Conservation (phyloP, 139 green algal species). For the Chlorella sp. region DNA sequence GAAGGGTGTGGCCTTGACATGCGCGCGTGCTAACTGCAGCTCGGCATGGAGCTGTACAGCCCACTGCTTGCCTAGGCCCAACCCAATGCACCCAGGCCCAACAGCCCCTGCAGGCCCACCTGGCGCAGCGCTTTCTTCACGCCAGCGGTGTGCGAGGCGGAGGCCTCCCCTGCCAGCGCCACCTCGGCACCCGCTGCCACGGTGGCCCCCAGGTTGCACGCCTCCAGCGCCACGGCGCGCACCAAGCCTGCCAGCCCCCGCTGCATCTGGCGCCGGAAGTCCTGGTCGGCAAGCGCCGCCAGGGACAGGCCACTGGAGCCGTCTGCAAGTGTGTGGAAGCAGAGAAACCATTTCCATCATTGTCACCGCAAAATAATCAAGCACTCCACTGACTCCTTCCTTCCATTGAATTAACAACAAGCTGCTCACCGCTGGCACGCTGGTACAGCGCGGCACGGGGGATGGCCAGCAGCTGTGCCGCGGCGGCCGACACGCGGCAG, state of each 20-base stretch:
- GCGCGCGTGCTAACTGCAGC: too few species aligned
- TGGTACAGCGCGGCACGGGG: constrained; percentile 44
- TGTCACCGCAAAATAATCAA: too few species aligned
- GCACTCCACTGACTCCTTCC: too few species aligned
- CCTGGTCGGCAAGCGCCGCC: background rate
- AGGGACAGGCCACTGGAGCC: background rate
- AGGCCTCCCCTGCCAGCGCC: constrained; percentile 45
- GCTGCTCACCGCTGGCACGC: background rate
- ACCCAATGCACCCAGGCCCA: too few species aligned
- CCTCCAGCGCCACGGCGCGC: constrained; percentile 52
- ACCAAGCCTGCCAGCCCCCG: constrained; percentile 51
- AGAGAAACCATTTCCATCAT: too few species aligned
- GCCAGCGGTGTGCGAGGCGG: constrained; percentile 14
- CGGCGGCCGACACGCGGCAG: constrained; percentile 53
- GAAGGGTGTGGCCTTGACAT: too few species aligned
- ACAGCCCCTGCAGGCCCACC: background rate
- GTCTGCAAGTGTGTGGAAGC: too few species aligned
- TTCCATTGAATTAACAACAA: too few species aligned
- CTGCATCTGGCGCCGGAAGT: constrained; percentile 45
- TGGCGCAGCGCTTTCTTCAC: constrained; percentile 16
- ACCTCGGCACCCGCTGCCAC: constrained; percentile 55
- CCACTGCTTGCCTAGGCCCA: too few species aligned
- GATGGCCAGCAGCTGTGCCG: constrained; percentile 59
- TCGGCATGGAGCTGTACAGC: too few species aligned
- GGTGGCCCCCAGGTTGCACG: constrained; percentile 50